Percentiles rank a stretch among this genome's conserved stretches.
These are phyloP conservation scores for Termitomyces sp. DNA, from an alignment of 768 basidiomycete genomes.

Conservation along the genomic window DNA sequence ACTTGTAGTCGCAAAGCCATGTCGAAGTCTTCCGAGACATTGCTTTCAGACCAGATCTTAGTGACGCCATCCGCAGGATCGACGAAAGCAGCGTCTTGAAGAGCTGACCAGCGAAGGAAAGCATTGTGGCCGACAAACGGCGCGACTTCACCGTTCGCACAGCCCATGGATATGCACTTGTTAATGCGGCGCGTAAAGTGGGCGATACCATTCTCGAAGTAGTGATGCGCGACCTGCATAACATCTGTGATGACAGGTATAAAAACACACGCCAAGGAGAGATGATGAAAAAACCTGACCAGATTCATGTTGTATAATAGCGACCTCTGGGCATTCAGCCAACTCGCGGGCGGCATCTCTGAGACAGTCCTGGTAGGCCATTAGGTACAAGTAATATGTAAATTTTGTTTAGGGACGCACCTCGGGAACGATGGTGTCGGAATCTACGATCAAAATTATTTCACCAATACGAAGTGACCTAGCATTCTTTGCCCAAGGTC, in stretches of 20 bases:
- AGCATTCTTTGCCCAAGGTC: constrained; percentile 76
- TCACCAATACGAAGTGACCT: constrained; percentile 75
- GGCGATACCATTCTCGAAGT: constrained; percentile 88
- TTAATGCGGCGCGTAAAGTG: constrained; percentile 89
- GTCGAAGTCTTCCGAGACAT: constrained; percentile 83
- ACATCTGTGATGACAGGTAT: constrained; percentile 46
- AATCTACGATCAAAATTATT: constrained; percentile 78
- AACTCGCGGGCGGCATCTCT: constrained; percentile 88
- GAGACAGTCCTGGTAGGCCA: constrained; percentile 68
- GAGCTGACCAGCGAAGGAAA: constrained; percentile 84
- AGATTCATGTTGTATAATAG: constrained; percentile 88
- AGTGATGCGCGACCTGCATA: constrained; percentile 87
- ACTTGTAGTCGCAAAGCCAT: constrained; percentile 68
- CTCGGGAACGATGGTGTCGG: constrained; percentile 78
- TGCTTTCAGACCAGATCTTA: constrained; percentile 82
- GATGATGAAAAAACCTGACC: constrained; percentile 35
- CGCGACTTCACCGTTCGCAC: constrained; percentile 78
- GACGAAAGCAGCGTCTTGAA: constrained; percentile 80
- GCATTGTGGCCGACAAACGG: constrained; percentile 89
- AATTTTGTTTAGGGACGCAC: constrained; percentile 23
- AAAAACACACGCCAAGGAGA: neutral
- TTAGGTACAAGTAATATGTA: neutral
- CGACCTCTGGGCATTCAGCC: constrained; percentile 75
- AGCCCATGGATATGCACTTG: constrained; percentile 74
- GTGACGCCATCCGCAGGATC: constrained; percentile 59